Conservation (phyloP, 768 basidiomycete species). For the Tulasnella sp. region DNA sequence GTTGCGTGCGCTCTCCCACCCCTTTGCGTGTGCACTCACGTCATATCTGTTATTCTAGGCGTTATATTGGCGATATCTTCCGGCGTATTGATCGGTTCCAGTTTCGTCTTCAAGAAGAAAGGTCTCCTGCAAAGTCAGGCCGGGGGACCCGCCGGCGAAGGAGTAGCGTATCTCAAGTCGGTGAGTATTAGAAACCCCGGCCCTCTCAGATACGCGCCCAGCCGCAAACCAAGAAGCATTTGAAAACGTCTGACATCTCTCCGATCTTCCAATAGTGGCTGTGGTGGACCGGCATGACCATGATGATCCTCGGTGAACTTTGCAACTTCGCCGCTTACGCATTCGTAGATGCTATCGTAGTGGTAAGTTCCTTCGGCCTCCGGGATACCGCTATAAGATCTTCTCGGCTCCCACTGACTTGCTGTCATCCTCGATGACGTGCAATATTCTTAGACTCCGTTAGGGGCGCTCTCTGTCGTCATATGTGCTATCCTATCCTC, state of each 20-base stretch:
- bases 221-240: not conserved
- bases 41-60: constrained; percentile 26
- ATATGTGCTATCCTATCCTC: constrained; percentile 88
- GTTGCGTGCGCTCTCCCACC: not conserved
- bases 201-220: not conserved
- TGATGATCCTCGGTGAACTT: constrained; percentile 79
- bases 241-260: not conserved
- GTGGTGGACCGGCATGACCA: constrained; percentile 94
- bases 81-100: constrained; percentile 81
- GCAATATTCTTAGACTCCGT: constrained; percentile 43
- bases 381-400: constrained; percentile 8
- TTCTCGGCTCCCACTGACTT: not conserved
- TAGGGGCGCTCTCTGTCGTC: constrained; percentile 94
- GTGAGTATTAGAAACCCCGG: constrained; percentile 33
- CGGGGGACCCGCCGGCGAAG: constrained; percentile 51
- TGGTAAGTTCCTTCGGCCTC: constrained; percentile 39
- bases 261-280: constrained; percentile 43
- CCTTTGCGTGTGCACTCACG: not conserved
- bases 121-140: constrained; percentile 27
- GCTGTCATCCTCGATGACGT: not conserved
- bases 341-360: constrained; percentile 85
- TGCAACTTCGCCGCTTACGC: constrained; percentile 68
- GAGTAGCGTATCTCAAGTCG: constrained; percentile 91
- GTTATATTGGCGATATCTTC: constrained; percentile 64
- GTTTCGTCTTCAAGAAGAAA: constrained; percentile 98